These are phyloP conservation scores for Clonostachys chloroleuca DNA, from an alignment of 2,329 filamentous ascomycete genomes.

Conservation along the genomic window DNA sequence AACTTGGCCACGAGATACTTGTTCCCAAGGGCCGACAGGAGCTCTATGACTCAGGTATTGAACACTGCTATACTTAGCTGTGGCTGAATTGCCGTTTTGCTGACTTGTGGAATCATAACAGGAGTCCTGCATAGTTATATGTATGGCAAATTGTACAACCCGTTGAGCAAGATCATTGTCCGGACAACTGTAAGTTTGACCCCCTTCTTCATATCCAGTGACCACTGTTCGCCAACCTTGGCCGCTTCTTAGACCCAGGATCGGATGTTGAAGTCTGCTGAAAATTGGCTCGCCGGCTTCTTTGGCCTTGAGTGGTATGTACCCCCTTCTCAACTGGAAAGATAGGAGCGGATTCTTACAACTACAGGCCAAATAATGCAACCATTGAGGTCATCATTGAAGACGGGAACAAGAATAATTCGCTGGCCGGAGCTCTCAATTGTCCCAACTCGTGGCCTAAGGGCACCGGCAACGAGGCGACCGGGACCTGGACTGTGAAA, in stretches of 20 bases:
- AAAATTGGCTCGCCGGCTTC: conserved; percentile 76
- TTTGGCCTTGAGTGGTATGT: conserved; percentile 66
- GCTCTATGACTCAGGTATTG: conserved; percentile 57
- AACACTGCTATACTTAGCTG: not conserved
- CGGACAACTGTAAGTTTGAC: conserved; percentile 52
- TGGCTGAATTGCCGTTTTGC: not conserved
- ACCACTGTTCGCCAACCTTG: not conserved
- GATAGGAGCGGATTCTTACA: not conserved
- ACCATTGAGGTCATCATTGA: conserved; percentile 73
- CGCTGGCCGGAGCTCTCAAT: conserved; percentile 60
- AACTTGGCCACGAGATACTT: conserved; percentile 66
- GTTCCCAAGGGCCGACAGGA: conserved; percentile 71
- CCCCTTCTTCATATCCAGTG: not conserved
- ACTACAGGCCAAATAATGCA: conserved; percentile 56
- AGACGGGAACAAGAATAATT: conserved; percentile 60
- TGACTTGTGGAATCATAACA: conserved; percentile 6
- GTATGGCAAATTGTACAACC: conserved; percentile 68
- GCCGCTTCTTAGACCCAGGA: conserved; percentile 53
- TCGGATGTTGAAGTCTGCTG: conserved; percentile 72
- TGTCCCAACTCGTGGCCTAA: conserved; percentile 59
- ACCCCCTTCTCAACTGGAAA: conserved; percentile 1
- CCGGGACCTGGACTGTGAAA: conserved; percentile 52
- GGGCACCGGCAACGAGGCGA: conserved; percentile 46
- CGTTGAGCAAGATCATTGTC: conserved; percentile 67
- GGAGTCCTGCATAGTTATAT: conserved; percentile 69